A percentile compares a stretch with the other conserved stretches of the same genome.
Evolutionary conservation across 495 filamentous ascomycete species (phyloP).

Genomic region (Lindgomyces ingoldianus): DNA sequence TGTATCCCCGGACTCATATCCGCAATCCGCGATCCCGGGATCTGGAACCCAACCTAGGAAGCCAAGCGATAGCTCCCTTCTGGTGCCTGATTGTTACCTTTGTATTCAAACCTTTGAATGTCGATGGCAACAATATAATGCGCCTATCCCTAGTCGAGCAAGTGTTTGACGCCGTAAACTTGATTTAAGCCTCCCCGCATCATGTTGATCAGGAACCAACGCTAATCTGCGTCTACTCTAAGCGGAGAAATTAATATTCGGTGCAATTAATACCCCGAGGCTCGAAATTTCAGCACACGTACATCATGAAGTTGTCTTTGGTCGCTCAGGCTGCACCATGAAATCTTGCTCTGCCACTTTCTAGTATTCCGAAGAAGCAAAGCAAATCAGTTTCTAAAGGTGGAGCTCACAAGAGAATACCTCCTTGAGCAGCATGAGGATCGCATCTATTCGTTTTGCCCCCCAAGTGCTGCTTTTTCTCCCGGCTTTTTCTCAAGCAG

Average conservation of each 20-base stretch:
- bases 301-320: not conserved
- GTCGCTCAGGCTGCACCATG: not conserved
- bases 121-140: too few relatives aligned
- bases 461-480: not conserved
- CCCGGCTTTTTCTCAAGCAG: not conserved
- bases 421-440: not conserved
- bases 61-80: too few relatives aligned
- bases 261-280: slow-evolving; percentile 10
- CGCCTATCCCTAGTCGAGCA: too few relatives aligned
- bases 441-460: not conserved
- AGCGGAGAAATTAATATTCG: slow-evolving; percentile 28
- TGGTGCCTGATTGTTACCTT: too few relatives aligned
- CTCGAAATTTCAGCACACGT: not conserved
- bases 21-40: too few relatives aligned
- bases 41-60: too few relatives aligned
- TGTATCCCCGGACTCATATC: too few relatives aligned
- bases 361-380: not conserved
- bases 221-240: not conserved
- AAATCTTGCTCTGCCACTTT: not conserved
- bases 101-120: too few relatives aligned
- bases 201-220: slow-evolving; percentile 9
- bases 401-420: not conserved
- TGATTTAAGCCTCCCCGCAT: not conserved
- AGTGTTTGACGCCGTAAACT: not conserved
- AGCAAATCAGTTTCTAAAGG: not conserved